These are phyloP conservation scores for Phialocephala sp. DNA, from an alignment of 2,329 filamentous ascomycete genomes.

Conservation along the genomic window DNA sequence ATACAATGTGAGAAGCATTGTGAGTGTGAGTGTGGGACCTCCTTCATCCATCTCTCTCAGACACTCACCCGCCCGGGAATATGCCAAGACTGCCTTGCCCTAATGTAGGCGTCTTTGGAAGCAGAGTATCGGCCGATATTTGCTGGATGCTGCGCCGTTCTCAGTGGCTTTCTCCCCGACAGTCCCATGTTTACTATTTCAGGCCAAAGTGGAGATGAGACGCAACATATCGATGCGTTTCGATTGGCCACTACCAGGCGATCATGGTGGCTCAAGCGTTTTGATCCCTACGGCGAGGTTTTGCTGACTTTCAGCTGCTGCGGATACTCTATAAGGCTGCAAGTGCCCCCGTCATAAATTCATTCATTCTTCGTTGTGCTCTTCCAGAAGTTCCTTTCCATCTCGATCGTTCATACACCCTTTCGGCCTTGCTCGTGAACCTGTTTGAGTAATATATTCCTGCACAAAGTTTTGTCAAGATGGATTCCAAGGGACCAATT, in stretches of 20 bases:
- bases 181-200: neutral
- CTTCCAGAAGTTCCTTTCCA: too few species aligned
- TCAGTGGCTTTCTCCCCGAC: neutral
- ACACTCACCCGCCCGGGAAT: neutral
- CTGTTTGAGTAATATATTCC: slow-evolving; percentile 5
- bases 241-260: neutral
- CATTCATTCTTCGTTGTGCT: neutral
- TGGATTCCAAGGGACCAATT: slow-evolving; percentile 6
- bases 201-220: slow-evolving; percentile 8
- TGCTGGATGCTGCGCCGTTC: neutral
- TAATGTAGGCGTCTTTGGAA: neutral
- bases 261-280: slow-evolving; percentile 1
- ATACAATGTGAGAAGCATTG: neutral
- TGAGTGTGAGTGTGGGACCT: neutral
- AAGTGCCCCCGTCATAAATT: neutral
- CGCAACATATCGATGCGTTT: neutral
- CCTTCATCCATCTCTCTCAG: neutral
- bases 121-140: neutral
- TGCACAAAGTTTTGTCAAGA: neutral
- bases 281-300: neutral
- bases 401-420: too few species aligned
- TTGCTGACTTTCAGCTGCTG: neutral
- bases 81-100: neutral
- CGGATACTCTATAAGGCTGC: neutral
- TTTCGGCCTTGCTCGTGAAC: too few species aligned